phyloP scores from a whole-genome alignment of 805 yeast species.

The Suhomyces sp. region DNA sequence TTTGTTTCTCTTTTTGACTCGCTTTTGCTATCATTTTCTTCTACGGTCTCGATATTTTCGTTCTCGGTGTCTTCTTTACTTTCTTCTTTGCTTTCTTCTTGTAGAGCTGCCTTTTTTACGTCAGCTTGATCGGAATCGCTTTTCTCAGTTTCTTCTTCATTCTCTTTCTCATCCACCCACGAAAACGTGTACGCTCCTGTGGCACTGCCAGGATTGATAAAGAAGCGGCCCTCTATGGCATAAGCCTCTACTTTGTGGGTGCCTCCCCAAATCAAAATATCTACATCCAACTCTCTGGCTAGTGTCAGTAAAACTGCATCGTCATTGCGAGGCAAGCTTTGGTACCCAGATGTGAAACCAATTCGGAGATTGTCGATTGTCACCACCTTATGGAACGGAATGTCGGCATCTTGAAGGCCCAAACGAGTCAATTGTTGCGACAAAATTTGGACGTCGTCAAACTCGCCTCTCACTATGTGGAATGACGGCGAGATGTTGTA shows the following conservation, averaged over 20 bases:
- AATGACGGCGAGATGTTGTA: slow-evolving; percentile 68
- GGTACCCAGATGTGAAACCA: slow-evolving; percentile 84
- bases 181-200: slow-evolving; percentile 83
- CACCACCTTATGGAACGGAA: slow-evolving; percentile 66
- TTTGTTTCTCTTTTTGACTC: slow-evolving; percentile 15
- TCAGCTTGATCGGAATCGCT: too few relatives aligned
- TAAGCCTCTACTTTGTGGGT: slow-evolving; percentile 92
- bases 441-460: slow-evolving; percentile 50
- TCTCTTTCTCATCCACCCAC: slow-evolving; percentile 53
- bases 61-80: not conserved
- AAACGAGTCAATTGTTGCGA: slow-evolving; percentile 28
- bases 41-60: slow-evolving; percentile 1
- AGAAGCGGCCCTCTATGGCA: slow-evolving; percentile 86
- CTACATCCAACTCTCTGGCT: slow-evolving; percentile 91
- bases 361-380: slow-evolving; percentile 69
- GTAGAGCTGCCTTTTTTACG: too few relatives aligned
- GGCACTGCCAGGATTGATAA: slow-evolving; percentile 95
- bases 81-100: slow-evolving; percentile 7
- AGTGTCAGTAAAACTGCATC: slow-evolving; percentile 77
- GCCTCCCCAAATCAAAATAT: slow-evolving; percentile 88
- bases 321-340: slow-evolving; percentile 80
- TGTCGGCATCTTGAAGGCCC: slow-evolving; percentile 13
- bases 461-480: slow-evolving; percentile 79
- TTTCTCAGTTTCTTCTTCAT: slow-evolving; percentile 20
- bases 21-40: slow-evolving; percentile 6